Percentiles rank a stretch among this genome's conserved stretches.
Evolutionary conservation across 2,329 filamentous ascomycete species (phyloP).

Genomic region (Epichloe elymi): DNA sequence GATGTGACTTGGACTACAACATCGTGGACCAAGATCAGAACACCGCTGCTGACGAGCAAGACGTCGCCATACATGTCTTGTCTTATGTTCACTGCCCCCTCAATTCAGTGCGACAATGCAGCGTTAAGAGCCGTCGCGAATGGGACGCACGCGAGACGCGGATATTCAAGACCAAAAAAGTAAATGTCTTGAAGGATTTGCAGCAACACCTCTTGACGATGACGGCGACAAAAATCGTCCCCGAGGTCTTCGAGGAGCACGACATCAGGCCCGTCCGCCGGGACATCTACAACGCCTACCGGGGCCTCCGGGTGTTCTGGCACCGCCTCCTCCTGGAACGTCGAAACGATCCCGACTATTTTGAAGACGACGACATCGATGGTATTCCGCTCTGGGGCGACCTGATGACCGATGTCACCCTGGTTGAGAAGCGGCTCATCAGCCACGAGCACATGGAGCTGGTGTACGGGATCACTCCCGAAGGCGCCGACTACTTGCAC

Average conservation of each 20-base stretch:
- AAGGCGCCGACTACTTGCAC: conserved; percentile 4
- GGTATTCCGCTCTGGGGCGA: not conserved
- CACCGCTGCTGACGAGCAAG: not conserved
- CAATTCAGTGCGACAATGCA: not conserved
- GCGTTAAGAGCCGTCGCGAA: not conserved
- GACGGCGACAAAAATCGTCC: not conserved
- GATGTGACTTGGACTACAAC: conserved; percentile 4
- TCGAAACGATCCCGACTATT: not conserved
- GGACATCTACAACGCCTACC: conserved; percentile 1
- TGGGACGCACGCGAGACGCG: not conserved
- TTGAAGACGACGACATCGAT: not conserved
- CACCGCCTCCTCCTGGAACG: not conserved
- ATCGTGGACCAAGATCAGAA: not conserved
- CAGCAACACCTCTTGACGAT: not conserved
- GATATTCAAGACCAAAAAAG: not conserved
- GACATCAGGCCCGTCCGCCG: not conserved
- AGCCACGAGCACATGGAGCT: not conserved
- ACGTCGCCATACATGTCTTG: not conserved
- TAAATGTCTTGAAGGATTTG: not conserved
- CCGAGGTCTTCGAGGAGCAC: not conserved
- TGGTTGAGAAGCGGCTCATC: not conserved
- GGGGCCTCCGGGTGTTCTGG: not conserved
- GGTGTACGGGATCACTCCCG: conserved; percentile 7
- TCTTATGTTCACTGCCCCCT: not conserved
- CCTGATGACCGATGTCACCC: not conserved